Percentiles rank a stretch among this genome's conserved stretches.
Conservation (phyloP, 768 basidiomycete genomes). For the Agrocybe chaxingu region DNA sequence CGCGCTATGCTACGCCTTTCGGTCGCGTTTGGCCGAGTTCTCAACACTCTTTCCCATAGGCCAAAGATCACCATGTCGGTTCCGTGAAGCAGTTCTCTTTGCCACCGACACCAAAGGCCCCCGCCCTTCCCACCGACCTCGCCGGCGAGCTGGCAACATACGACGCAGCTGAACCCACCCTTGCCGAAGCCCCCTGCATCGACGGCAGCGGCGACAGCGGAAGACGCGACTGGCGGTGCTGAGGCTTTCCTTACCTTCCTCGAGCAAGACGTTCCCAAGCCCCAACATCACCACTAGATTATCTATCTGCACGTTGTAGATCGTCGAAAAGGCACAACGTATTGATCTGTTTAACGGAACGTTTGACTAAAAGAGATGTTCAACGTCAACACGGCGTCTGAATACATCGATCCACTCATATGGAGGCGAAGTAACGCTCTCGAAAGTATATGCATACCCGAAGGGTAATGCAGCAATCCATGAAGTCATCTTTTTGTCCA, state of each 20-base stretch:
- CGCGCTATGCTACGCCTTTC: background rate
- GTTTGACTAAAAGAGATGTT: too few species aligned
- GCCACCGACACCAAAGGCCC: slow-evolving; percentile 72
- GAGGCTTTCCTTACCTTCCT: slow-evolving; percentile 78
- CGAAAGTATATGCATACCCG: too few species aligned
- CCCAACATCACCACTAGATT: slow-evolving; percentile 50
- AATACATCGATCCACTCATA: too few species aligned
- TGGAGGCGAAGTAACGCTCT: too few species aligned
- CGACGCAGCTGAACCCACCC: slow-evolving; percentile 73
- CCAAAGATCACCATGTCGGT: slow-evolving; percentile 88
- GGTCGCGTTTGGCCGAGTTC: background rate
- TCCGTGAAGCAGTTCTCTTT: slow-evolving; percentile 77
- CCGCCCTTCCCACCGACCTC: slow-evolving; percentile 76
- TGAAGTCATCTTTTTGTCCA: too few species aligned
- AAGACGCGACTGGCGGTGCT: slow-evolving; percentile 53
- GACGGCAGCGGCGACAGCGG: slow-evolving; percentile 29
- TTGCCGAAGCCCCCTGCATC: slow-evolving; percentile 34
- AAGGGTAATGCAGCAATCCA: too few species aligned
- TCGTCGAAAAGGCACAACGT: background rate
- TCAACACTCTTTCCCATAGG: slow-evolving; percentile 38
- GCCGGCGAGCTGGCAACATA: slow-evolving; percentile 87
- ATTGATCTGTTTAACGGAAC: too few species aligned
- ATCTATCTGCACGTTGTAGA: slow-evolving; percentile 7
- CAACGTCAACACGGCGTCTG: too few species aligned
- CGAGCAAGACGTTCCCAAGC: slow-evolving; percentile 75